Base-by-base conservation (phyloP, 73 alveolate genomes). In the Blepharisma japonicum region DNA sequence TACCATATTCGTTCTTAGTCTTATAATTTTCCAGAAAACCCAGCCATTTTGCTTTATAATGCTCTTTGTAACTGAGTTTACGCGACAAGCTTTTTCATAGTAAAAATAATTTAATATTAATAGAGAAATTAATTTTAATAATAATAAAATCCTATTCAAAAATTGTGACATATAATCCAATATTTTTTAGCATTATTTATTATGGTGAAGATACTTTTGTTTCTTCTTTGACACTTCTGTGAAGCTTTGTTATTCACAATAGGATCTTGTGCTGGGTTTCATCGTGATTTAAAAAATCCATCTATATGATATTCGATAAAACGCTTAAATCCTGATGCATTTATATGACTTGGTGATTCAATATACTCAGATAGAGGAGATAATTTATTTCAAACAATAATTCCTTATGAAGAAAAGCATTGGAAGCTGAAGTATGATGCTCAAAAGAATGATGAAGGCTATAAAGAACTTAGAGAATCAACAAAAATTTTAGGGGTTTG, bases 291-390 rank as follows among this genome's bases (percentile, higher is more conserved):
- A 3, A 25, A 25, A 61, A 61, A 61, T 25, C 49, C 38, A 20
- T n/a, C 14, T 20, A 61, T 61, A n/a, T 61, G 74, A 39, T 8
- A 61, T 14, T 14, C 47, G 14, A 25, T 61, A 8, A 9, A 9
- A 61, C 11, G 18, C 2, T 18, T 14, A 61, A 61, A 18, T 11
- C 74, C 74, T 20, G 74, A 61, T 20, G 84, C 47, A 27, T 46
- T 50, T 11, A 68, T 79, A 21, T 79, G 86, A 82, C 77, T 83
- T 4, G 90, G 90, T 79, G 90, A 83, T 50, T 82, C 86, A 4
- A 83, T 83, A n/a, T 83, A 83, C 49, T 81, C 82, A n/a, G 84
- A 80, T 61, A 38, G 46, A n/a, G 72, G 66, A 77, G 32, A 55
- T 39, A 23, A 47, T 20, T 55, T 32, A n/a, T 51, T 48, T n/a